Conservation (phyloP, 1,284 basidiomycete species). For the Phellopilus nigrolimitatus region DNA sequence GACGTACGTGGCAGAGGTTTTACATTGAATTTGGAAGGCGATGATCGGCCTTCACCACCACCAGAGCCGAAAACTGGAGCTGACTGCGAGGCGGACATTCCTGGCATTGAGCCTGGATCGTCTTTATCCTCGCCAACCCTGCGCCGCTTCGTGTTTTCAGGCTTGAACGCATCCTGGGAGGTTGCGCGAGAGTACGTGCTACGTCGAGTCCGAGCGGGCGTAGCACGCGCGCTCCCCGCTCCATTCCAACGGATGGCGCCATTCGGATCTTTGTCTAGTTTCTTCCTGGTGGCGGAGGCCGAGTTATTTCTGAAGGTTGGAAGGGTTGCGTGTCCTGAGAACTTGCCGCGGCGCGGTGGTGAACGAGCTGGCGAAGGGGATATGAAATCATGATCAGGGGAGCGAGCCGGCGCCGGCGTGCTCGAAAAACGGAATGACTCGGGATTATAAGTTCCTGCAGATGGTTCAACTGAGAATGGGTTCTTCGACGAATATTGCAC, state of each 20-base stretch:
- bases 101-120: background rate
- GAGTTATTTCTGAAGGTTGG: slow-evolving; percentile 17
- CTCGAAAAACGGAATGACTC: slow-evolving; percentile 59
- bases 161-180: slow-evolving; percentile 33
- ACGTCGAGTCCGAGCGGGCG: slow-evolving; percentile 42
- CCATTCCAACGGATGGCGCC: slow-evolving; percentile 12
- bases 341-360: background rate
- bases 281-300: background rate
- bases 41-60: background rate
- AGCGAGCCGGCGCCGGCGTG: slow-evolving; percentile 39
- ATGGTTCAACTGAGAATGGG: background rate
- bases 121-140: slow-evolving; percentile 2
- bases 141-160: slow-evolving; percentile 12
- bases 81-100: slow-evolving; percentile 1
- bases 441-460: slow-evolving; percentile 31
- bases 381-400: slow-evolving; percentile 32
- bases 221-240: slow-evolving; percentile 10
- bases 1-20: background rate
- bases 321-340: slow-evolving; percentile 10
- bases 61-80: background rate
- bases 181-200: slow-evolving; percentile 32
- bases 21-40: background rate
- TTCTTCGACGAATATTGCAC: background rate
- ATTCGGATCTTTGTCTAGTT: slow-evolving; percentile 15
- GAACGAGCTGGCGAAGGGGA: background rate